These are phyloP conservation scores for Golubevia pallescens DNA, from an alignment of 1,284 basidiomycete species.

Conservation along the genomic window DNA sequence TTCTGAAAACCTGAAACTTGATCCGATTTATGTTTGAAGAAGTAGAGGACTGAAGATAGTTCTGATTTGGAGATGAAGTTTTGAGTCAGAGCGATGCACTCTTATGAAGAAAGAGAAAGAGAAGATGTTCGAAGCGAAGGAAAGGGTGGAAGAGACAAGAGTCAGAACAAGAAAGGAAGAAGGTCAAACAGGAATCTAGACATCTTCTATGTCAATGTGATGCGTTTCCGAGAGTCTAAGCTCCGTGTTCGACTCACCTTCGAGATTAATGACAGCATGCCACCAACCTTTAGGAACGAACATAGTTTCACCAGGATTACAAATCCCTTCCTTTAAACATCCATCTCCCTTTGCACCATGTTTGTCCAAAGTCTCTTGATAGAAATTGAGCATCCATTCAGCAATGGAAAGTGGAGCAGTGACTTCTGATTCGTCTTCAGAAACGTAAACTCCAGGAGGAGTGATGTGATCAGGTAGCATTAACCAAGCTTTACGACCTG, in stretches of 20 bases:
- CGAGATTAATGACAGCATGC: slow-evolving; percentile 52
- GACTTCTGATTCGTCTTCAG: slow-evolving; percentile 63
- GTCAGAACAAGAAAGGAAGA: no score
- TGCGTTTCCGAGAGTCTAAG: no score
- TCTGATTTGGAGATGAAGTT: slow-evolving; percentile 67
- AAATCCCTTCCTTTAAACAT: slow-evolving; percentile 61
- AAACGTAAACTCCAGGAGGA: slow-evolving; percentile 66
- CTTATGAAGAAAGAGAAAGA: slow-evolving; percentile 14
- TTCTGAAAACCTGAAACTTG: slow-evolving; percentile 66
- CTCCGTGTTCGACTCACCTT: slow-evolving; percentile 11
- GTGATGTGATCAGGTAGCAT: slow-evolving; percentile 65
- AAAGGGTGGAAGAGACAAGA: not conserved
- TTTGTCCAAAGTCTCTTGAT: slow-evolving; percentile 48
- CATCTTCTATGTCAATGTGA: not conserved
- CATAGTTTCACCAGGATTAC: slow-evolving; percentile 54
- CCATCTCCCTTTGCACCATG: slow-evolving; percentile 51
- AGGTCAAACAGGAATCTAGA: not conserved
- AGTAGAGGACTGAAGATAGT: slow-evolving; percentile 64
- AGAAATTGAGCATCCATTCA: slow-evolving; percentile 67
- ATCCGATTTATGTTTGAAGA: slow-evolving; percentile 65
- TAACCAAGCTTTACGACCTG: slow-evolving; percentile 65
- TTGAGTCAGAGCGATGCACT: slow-evolving; percentile 66
- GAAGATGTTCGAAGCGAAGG: slow-evolving; percentile 28
- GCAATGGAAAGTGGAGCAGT: slow-evolving; percentile 63
- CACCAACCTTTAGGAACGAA: slow-evolving; percentile 59